Evolutionary conservation across 441 rosid genomes (phyloP).

Genomic region (Jatropha multifida): DNA sequence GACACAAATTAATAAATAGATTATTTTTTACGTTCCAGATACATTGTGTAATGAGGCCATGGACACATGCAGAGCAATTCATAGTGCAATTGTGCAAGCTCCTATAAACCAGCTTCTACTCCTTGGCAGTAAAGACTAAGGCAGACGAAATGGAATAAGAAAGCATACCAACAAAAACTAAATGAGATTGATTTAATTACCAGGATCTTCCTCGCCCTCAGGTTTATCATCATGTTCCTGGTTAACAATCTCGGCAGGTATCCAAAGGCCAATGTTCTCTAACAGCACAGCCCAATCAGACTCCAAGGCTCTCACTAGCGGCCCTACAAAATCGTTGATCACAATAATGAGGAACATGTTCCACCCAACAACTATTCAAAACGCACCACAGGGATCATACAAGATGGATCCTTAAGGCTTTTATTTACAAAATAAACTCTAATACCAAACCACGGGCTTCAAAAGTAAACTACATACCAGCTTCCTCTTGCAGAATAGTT

Average conservation of each 20-base stretch:
- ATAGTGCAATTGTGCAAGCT: not conserved
- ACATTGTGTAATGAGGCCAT: not conserved
- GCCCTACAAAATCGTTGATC: slow-evolving; percentile 38
- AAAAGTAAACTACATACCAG: slow-evolving; percentile 49
- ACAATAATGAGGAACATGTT: slow-evolving; percentile 17
- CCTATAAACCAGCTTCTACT: not conserved
- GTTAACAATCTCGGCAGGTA: slow-evolving; percentile 66
- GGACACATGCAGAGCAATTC: not conserved
- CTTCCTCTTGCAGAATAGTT: slow-evolving; percentile 58
- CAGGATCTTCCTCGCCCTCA: slow-evolving; percentile 74
- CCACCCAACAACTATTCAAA: slow-evolving; percentile 9
- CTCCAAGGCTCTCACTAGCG: slow-evolving; percentile 72
- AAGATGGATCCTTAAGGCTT: slow-evolving; percentile 10
- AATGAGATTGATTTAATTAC: slow-evolving; percentile 32
- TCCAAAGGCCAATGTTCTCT: slow-evolving; percentile 89
- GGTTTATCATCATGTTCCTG: slow-evolving; percentile 84
- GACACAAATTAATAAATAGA: not conserved
- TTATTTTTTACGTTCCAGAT: not conserved
- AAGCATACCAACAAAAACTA: slow-evolving; percentile 7
- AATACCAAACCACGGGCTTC: slow-evolving; percentile 20
- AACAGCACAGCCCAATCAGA: slow-evolving; percentile 73
- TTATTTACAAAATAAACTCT: slow-evolving; percentile 10
- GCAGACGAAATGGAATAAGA: not conserved
- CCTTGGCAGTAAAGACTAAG: not conserved
- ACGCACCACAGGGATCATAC: not conserved